Percentiles rank a stretch among this genome's conserved stretches.
These are phyloP conservation scores for Suhomyces guaymorum DNA, from an alignment of 1,139 yeast species.

Conservation along the genomic window DNA sequence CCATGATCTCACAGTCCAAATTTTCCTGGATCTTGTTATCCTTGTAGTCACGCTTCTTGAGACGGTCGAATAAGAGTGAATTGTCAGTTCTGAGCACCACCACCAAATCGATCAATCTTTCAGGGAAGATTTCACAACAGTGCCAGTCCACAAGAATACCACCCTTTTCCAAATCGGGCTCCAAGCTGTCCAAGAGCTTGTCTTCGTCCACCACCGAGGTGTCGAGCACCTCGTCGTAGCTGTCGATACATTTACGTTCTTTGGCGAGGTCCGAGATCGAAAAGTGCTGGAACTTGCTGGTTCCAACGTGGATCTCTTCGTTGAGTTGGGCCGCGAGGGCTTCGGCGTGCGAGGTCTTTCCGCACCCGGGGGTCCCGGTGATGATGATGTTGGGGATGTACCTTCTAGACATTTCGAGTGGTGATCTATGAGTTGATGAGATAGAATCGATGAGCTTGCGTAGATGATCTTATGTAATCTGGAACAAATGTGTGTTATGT, in stretches of 20 bases:
- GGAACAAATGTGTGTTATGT: too few relatives aligned
- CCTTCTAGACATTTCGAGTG: constrained; percentile 37
- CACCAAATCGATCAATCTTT: constrained; percentile 85
- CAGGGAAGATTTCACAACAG: constrained; percentile 94
- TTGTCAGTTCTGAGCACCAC: constrained; percentile 84
- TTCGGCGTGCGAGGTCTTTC: constrained; percentile 85
- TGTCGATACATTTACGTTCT: constrained; percentile 72
- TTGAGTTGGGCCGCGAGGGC: constrained; percentile 52
- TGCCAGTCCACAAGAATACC: constrained; percentile 94
- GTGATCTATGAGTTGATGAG: too few relatives aligned
- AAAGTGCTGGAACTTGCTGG: constrained; percentile 51
- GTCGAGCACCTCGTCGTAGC: constrained; percentile 82
- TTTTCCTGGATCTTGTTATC: constrained; percentile 86
- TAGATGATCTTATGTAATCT: not conserved
- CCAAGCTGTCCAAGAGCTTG: constrained; percentile 75
- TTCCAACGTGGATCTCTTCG: constrained; percentile 26
- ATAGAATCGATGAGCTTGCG: not conserved
- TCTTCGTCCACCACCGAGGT: constrained; percentile 93
- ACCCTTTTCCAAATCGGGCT: constrained; percentile 78
- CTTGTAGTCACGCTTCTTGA: constrained; percentile 71
- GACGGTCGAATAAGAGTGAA: constrained; percentile 68
- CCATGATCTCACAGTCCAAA: constrained; percentile 96
- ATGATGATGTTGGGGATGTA: constrained; percentile 75
- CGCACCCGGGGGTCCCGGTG: constrained; percentile 98
- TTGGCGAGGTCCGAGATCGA: constrained; percentile 83